Percentiles rank a stretch among this genome's conserved stretches.
phyloP scores from a whole-genome alignment of 2,329 filamentous ascomycete species.

The Talaromyces piceae region DNA sequence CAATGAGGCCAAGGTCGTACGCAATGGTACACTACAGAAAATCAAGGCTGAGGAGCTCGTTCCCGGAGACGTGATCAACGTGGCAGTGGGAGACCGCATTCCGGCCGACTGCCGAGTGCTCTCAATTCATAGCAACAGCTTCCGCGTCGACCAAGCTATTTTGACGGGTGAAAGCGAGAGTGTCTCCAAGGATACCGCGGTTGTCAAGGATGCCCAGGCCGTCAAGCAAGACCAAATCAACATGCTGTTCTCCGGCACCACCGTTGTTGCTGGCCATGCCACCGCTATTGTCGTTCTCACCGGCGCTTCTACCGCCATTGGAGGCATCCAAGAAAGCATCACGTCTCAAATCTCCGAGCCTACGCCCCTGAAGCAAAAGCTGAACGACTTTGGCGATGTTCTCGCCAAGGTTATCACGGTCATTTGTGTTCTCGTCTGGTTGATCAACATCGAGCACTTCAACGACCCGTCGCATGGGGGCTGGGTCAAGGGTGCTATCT shows the following conservation, averaged over 20 bases:
- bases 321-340: slow-evolving; percentile 98
- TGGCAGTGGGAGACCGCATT: slow-evolving; percentile 85
- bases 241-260: slow-evolving; percentile 97
- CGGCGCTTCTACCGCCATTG: slow-evolving; percentile 85
- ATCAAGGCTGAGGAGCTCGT: slow-evolving; percentile 97
- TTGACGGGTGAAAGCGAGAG: slow-evolving; percentile 97
- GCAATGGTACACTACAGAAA: slow-evolving; percentile 70
- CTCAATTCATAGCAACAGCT: slow-evolving; percentile 92
- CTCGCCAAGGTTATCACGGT: slow-evolving; percentile 97
- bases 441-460: slow-evolving; percentile 98
- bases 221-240: slow-evolving; percentile 98
- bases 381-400: slow-evolving; percentile 94
- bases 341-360: slow-evolving; percentile 96
- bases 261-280: slow-evolving; percentile 88
- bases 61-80: slow-evolving; percentile 82
- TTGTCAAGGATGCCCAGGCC: slow-evolving; percentile 68
- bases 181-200: slow-evolving; percentile 70
- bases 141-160: slow-evolving; percentile 93
- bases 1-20: slow-evolving; percentile 90
- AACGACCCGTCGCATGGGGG: slow-evolving; percentile 86
- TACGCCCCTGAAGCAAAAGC: slow-evolving; percentile 94
- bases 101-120: slow-evolving; percentile 90
- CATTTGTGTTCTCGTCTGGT: slow-evolving; percentile 93
- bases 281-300: slow-evolving; percentile 86
- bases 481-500: slow-evolving; percentile 95